phyloP scores from a whole-genome alignment of 805 yeast genomes.

The Candida insectalens region DNA sequence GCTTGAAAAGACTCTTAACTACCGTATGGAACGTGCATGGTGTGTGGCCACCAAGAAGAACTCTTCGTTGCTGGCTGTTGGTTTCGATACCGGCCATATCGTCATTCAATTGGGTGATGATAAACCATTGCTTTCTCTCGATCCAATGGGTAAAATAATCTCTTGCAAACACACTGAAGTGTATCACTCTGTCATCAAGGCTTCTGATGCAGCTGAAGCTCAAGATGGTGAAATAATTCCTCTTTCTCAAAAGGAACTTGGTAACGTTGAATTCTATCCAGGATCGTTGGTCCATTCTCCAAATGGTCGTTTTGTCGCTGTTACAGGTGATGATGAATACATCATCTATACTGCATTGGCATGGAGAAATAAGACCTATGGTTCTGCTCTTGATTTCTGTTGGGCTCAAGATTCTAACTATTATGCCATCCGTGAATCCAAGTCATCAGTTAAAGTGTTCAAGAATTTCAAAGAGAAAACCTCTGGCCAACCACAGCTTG shows the following conservation, averaged over 20 bases:
- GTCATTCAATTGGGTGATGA: conserved; percentile 86
- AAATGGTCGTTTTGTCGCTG: conserved; percentile 94
- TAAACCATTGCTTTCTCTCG: conserved; percentile 91
- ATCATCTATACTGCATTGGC: conserved; percentile 94
- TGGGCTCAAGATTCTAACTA: conserved; percentile 91
- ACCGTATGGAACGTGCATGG: conserved; percentile 95
- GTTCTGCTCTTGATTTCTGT: conserved; percentile 80
- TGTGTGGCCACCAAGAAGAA: conserved; percentile 71
- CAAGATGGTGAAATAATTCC: conserved; percentile 78
- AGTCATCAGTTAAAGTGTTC: conserved; percentile 56
- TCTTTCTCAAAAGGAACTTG: conserved; percentile 80
- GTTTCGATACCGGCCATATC: conserved; percentile 92
- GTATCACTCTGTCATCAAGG: conserved; percentile 69
- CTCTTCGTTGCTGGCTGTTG: conserved; percentile 76
- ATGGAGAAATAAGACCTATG: conserved; percentile 94
- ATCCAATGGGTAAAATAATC: conserved; percentile 81
- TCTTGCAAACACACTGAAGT: conserved; percentile 90
- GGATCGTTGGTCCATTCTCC: conserved; percentile 85
- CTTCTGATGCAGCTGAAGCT: conserved; percentile 41
- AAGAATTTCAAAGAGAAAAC: conserved; percentile 79
- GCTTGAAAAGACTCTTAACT: conserved; percentile 82
- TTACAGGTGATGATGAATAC: conserved; percentile 96
- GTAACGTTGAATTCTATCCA: conserved; percentile 91
- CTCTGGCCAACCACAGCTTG: conserved; percentile 51
- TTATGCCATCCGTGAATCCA: conserved; percentile 72